A percentile compares a stretch with the other conserved stretches of the same genome.
Evolutionary conservation across 2,329 filamentous ascomycete species (phyloP).

Genomic region (Whalleya microplaca): DNA sequence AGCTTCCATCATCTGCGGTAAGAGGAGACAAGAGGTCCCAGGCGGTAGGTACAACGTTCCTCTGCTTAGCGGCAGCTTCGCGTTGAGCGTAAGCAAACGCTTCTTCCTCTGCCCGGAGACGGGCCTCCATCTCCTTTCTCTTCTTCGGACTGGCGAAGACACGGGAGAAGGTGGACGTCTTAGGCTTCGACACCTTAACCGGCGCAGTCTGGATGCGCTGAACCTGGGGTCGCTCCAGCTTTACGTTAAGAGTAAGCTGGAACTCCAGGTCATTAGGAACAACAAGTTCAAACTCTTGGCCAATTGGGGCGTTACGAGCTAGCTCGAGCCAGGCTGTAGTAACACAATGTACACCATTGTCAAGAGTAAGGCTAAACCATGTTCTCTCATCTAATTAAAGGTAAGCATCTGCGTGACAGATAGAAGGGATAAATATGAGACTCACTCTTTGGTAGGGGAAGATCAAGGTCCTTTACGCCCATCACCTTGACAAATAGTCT

Average conservation of each 20-base stretch:
- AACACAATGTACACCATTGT: constrained; percentile 97
- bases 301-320: constrained; percentile 88
- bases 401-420: constrained; percentile 20
- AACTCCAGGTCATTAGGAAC: constrained; percentile 98
- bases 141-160: constrained; percentile 96
- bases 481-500: constrained; percentile 98
- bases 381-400: constrained; percentile 73
- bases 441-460: constrained; percentile 89
- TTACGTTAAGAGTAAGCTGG: constrained; percentile 94
- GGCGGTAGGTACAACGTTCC: constrained; percentile 67
- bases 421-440: constrained; percentile 12
- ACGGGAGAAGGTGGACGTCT: constrained; percentile 87
- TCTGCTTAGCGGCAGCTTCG: constrained; percentile 66
- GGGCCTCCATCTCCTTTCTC: constrained; percentile 89
- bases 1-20: constrained; percentile 89
- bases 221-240: constrained; percentile 80
- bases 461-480: constrained; percentile 91
- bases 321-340: constrained; percentile 96
- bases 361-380: constrained; percentile 95
- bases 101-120: constrained; percentile 81
- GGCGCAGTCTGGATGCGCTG: constrained; percentile 58
- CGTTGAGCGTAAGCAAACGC: constrained; percentile 66
- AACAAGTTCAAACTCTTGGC: constrained; percentile 96
- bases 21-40: constrained; percentile 89
- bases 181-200: constrained; percentile 67